Base-by-base conservation (phyloP, 768 basidiomycete species). In the Mycena chlorophos region DNA sequence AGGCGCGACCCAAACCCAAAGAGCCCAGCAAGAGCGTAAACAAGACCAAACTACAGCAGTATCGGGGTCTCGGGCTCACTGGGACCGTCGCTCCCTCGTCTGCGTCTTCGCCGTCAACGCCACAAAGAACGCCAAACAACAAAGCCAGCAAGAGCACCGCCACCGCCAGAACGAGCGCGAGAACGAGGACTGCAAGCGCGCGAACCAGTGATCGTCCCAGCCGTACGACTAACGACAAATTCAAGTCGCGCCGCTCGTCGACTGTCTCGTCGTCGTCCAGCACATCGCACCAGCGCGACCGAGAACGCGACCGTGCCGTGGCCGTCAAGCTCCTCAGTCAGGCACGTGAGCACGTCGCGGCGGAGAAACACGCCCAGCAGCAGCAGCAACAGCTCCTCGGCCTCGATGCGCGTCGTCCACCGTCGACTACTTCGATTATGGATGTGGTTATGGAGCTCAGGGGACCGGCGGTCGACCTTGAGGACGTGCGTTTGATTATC, bases 391-490 rank as follows among this genome's bases (percentile, higher is more conserved):
- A 46, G 20, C 39, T n/a, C n/a, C n/a, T 40, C 39, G 39, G 12
- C 6, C 39, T 40, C 19, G 39, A 19, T 5, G 45, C 23, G 6
- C 12, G 25, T 5, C 45, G 12, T 6, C 5, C 20, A 12, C 68
- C 65, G 40, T 29, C 39, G 28, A 70, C 59, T 45, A 70, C 67
- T 60, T 77, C 66, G 34, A 67, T 78, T 58, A 81, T 79, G 79
- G 79, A 80, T 63, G 63, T 78, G 53, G 67, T 81, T 57, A 69
- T 83, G 53, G 78, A 77, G 59, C 66, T 74, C 37, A 68, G 67
- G 60, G 68, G 72, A 31, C 68, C 66, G 40, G 65, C 63, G 39
- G 61, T 57, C 57, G 63, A 65, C 48, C 61, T 60, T 62, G 54
- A 67, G 53, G 67, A 62, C 23, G 50, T 45, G 45, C 12, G 45